phyloP scores from a whole-genome alignment of 129 eudicot species.

The Artemisia annua region DNA sequence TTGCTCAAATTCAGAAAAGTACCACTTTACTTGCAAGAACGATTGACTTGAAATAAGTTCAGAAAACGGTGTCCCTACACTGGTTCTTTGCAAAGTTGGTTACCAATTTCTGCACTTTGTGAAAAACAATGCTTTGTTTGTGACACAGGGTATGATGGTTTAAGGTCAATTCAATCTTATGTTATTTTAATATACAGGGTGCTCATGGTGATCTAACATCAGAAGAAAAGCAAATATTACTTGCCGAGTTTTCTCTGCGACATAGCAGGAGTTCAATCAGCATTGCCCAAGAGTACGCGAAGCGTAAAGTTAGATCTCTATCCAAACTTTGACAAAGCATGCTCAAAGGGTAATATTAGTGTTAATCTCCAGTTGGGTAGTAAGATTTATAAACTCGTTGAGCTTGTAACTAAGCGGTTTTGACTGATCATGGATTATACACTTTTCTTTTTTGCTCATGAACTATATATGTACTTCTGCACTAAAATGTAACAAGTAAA shows the following conservation, averaged over 20 bases:
- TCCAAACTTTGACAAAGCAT: conserved; percentile 20
- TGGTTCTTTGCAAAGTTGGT: not conserved
- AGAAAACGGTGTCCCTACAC: not conserved
- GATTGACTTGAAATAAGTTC: not conserved
- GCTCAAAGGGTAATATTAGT: not conserved
- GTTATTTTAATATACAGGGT: conserved; percentile 49
- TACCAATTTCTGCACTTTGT: not conserved
- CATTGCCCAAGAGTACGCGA: conserved; percentile 71
- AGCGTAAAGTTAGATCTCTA: conserved; percentile 43
- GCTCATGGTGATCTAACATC: conserved; percentile 76
- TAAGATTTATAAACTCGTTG: too few species aligned
- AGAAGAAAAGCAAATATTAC: conserved; percentile 76
- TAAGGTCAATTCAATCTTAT: conserved; percentile 4
- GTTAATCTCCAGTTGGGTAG: not conserved
- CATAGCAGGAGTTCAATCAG: conserved; percentile 66
- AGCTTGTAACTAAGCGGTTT: conserved; percentile 7
- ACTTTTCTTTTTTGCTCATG: not conserved
- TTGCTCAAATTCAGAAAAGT: not conserved
- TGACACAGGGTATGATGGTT: not conserved
- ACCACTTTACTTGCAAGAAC: not conserved
- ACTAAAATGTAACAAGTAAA: not conserved
- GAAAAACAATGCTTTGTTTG: not conserved
- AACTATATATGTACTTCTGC: not conserved
- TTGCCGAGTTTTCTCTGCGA: conserved; percentile 82
- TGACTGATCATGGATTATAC: not conserved